phyloP scores from a whole-genome alignment of 257 asterid genomes.

The Capsicum rhomboideum region DNA sequence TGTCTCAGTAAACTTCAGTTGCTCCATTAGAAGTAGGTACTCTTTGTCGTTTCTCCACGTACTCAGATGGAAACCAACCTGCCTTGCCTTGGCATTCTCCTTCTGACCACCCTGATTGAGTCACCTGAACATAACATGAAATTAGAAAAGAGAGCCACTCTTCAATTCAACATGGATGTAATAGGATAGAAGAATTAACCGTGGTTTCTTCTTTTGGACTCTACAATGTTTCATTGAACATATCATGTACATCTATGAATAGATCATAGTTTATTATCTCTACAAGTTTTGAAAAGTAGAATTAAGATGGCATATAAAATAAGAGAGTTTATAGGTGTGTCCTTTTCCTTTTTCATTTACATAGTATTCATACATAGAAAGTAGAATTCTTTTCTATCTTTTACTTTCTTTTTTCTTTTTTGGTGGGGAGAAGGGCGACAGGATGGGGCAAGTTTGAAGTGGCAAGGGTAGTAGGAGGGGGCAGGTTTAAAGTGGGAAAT shows the following conservation, averaged over 20 bases:
- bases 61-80: constrained; percentile 89
- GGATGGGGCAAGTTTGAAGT: background rate
- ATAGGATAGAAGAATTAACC: background rate
- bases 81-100: constrained; percentile 93
- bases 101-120: constrained; percentile 91
- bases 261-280: background rate
- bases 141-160: background rate
- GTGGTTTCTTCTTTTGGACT: background rate
- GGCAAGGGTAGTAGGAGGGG: background rate
- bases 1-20: constrained; percentile 46
- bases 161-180: background rate
- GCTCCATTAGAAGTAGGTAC: constrained; percentile 56
- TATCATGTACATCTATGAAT: background rate
- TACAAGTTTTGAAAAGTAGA: background rate
- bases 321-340: background rate
- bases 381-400: background rate
- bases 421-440: no score
- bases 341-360: background rate
- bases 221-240: background rate
- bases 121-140: constrained; percentile 39
- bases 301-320: background rate
- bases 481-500: background rate
- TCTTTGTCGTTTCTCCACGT: constrained; percentile 78
- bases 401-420: background rate
- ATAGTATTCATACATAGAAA: no score